Base-by-base conservation (phyloP, 768 basidiomycete species). In the Lactarius akahatsu region DNA sequence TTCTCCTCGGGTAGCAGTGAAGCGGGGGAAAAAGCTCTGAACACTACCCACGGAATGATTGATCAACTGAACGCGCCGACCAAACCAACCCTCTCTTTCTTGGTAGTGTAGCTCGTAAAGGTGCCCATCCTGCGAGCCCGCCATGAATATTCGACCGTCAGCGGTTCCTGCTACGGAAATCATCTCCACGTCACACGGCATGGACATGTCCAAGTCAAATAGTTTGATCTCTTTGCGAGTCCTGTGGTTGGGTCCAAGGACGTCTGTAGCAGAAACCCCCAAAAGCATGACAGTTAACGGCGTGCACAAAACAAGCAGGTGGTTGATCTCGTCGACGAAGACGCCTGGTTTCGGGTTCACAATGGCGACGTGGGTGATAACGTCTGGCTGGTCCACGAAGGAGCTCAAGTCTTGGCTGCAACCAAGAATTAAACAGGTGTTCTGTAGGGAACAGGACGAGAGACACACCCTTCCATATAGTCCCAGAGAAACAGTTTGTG, bases 401-500 rank as follows among this genome's bases (percentile, higher is more conserved):
- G 92, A 92, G 70, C 85, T 89, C 70, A 97, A 88, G 75, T 95
- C 93, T 76, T 91, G 88, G n/a, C 94, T 91, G 70, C 11, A 64
- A 52, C 30, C 59, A 18, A 59, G 55, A 64, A 69, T 70, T 50
- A 62, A 63, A 59, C 30, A 60, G 32, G n/a, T 13, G 40, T 28
- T 3, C 47, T 10, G 63, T 30, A 64, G 50, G 61, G 28, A 52
- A 60, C 15, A 61, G 47, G 5, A 43, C 43, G 66, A 52, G 34
- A 13, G 30, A 50, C 90, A 63, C 71, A 96, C 96, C 94, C 93
- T 71, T 96, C 92, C 41, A 88, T 79, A 75, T 97, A 99, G 76
- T 99, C 94, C 97, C 97, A 98, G 28, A 99, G 80, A 73, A 97
- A 92, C 40, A 99, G 81, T 72, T 93, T 92, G 76, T 95, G 88